Conservation (phyloP, 176 grass and related monocot species). For the Aegilops tauschii region DNA sequence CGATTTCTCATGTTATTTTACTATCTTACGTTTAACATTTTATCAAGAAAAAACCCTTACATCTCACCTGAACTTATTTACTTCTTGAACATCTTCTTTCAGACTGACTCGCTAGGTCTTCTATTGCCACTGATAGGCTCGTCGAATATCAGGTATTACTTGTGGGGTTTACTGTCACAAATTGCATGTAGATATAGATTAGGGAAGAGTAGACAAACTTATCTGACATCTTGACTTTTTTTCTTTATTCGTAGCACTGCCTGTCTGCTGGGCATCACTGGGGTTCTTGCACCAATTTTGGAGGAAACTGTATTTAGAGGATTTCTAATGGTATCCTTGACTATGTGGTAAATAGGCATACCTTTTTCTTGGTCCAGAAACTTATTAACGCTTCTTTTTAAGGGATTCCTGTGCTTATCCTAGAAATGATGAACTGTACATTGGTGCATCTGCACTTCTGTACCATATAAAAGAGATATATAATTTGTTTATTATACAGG, state of each 20-base stretch:
- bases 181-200: slow-evolving; percentile 9
- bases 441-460: not conserved
- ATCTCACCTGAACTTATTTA: slow-evolving; percentile 9
- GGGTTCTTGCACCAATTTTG: slow-evolving; percentile 83
- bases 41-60: not conserved
- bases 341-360: slow-evolving; percentile 62
- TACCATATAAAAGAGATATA: not conserved
- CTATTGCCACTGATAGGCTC: slow-evolving; percentile 89
- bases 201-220: slow-evolving; percentile 4
- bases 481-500: slow-evolving; percentile 47
- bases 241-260: slow-evolving; percentile 51
- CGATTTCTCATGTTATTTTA: not conserved
- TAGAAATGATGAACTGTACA: not conserved
- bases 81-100: slow-evolving; percentile 43
- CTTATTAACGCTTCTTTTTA: not conserved
- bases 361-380: not conserved
- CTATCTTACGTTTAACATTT: not conserved
- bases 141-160: slow-evolving; percentile 66
- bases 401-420: not conserved
- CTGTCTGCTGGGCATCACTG: slow-evolving; percentile 78
- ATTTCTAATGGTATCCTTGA: slow-evolving; percentile 89
- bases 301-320: slow-evolving; percentile 97
- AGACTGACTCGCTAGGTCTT: slow-evolving; percentile 78
- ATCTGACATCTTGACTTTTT: slow-evolving; percentile 12
- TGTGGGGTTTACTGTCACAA: slow-evolving; percentile 7